These are phyloP conservation scores for Helichrysum umbraculigerum DNA, from an alignment of 129 eudicot species.

Conservation along the genomic window DNA sequence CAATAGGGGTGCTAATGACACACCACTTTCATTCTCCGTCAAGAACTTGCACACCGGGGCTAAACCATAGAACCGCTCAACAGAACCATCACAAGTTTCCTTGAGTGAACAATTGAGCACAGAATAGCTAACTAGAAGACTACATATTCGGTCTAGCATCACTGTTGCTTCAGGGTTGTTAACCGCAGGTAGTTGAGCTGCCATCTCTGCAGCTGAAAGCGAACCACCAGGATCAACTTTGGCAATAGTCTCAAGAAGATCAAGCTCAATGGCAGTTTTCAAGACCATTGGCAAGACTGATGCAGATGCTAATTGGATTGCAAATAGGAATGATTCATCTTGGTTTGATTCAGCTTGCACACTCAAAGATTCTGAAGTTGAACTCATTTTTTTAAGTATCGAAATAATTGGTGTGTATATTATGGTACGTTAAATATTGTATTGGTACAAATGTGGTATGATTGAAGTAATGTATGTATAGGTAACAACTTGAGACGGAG, in stretches of 20 bases:
- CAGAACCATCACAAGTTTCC: conserved; percentile 43
- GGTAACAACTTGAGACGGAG: too few relatives aligned
- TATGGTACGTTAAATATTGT: not conserved
- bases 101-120: conserved; percentile 44
- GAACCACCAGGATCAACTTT: conserved; percentile 36
- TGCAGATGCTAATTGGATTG: conserved; percentile 35
- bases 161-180: conserved; percentile 38
- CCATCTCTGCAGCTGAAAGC: conserved; percentile 31
- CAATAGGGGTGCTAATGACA: conserved; percentile 65
- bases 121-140: conserved; percentile 39
- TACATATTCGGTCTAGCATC: conserved; percentile 39
- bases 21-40: conserved; percentile 82
- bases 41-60: conserved; percentile 87
- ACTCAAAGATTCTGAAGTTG: conserved; percentile 18
- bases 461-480: not conserved
- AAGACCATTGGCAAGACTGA: conserved; percentile 39
- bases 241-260: conserved; percentile 39
- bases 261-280: conserved; percentile 46
- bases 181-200: conserved; percentile 30
- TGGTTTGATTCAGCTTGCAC: conserved; percentile 7
- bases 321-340: conserved; percentile 36
- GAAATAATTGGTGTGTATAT: not conserved
- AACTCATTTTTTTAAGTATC: conserved; percentile 26
- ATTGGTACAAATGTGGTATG: not conserved
- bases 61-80: conserved; percentile 70